Percentiles rank a stretch among this genome's conserved stretches.
These are phyloP conservation scores for Tetrahymena elliotti DNA, from an alignment of 73 alveolate species.

Conservation along the genomic window DNA sequence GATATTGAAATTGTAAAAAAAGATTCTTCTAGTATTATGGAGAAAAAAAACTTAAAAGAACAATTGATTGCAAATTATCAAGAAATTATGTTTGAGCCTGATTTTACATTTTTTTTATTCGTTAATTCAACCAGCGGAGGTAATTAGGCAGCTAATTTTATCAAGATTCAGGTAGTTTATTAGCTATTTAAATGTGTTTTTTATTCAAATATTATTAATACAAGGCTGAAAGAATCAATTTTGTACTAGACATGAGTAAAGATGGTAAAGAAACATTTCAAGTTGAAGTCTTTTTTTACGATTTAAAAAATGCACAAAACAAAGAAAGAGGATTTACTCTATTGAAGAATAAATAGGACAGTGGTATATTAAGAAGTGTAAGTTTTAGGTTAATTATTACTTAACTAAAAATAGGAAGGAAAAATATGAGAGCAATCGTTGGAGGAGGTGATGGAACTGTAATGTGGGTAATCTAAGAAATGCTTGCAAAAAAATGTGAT, in stretches of 20 bases:
- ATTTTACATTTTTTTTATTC: neutral
- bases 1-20: neutral
- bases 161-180: neutral
- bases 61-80: neutral
- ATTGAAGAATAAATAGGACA: neutral
- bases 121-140: neutral
- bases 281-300: neutral
- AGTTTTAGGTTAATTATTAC: neutral
- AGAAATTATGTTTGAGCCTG: neutral
- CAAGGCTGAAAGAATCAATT: neutral
- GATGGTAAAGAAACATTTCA: neutral
- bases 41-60: neutral
- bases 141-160: neutral
- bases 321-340: neutral
- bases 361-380: neutral
- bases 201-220: neutral
- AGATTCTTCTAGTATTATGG: neutral
- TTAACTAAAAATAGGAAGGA: neutral
- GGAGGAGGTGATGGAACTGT: slow-evolving; percentile 87
- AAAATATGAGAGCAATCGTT: slow-evolving; percentile 23
- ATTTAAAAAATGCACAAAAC: neutral
- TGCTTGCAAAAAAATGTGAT: slow-evolving; percentile 19
- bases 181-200: neutral
- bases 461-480: slow-evolving; percentile 58
- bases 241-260: neutral